A percentile compares a stretch with the other conserved stretches of the same genome.
Evolutionary conservation across 768 basidiomycete genomes (phyloP).

Genomic region (Kwoniella dejecticola): DNA sequence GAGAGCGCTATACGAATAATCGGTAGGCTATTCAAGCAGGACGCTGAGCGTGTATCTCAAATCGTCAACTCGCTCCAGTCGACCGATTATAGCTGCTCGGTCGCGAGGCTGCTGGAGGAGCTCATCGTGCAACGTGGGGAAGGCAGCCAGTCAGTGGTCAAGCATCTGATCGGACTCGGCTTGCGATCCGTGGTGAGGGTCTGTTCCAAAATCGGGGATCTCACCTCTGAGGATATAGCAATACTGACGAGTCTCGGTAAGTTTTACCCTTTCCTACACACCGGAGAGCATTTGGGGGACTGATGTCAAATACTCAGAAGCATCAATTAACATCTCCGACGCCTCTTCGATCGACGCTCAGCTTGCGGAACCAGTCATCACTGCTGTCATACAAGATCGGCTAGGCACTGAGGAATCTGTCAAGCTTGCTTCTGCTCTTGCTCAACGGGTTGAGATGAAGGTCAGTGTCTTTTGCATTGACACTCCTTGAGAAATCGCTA

Average conservation of each 20-base stretch:
- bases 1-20: slow-evolving; percentile 11
- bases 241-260: slow-evolving; percentile 23
- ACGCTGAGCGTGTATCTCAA: background rate
- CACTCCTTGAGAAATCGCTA: no score
- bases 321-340: background rate
- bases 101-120: background rate
- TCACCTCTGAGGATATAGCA: slow-evolving; percentile 3
- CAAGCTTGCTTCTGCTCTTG: slow-evolving; percentile 58
- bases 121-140: background rate
- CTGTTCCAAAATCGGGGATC: slow-evolving; percentile 16
- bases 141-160: background rate
- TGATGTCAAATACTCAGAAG: no score
- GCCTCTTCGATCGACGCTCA: slow-evolving; percentile 61
- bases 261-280: no score
- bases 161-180: slow-evolving; percentile 23
- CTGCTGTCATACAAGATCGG: slow-evolving; percentile 66
- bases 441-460: slow-evolving; percentile 64
- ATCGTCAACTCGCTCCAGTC: background rate
- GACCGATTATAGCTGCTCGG: slow-evolving; percentile 3
- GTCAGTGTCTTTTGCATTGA: slow-evolving; percentile 58
- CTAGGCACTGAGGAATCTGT: slow-evolving; percentile 57
- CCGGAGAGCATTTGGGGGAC: no score
- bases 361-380: slow-evolving; percentile 71
- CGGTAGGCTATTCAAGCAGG: background rate
- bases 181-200: slow-evolving; percentile 25